Percentiles rank a stretch among this genome's conserved stretches.
Conservation (phyloP, 2,329 filamentous ascomycete genomes). For the Zymoseptoria passerinii region DNA sequence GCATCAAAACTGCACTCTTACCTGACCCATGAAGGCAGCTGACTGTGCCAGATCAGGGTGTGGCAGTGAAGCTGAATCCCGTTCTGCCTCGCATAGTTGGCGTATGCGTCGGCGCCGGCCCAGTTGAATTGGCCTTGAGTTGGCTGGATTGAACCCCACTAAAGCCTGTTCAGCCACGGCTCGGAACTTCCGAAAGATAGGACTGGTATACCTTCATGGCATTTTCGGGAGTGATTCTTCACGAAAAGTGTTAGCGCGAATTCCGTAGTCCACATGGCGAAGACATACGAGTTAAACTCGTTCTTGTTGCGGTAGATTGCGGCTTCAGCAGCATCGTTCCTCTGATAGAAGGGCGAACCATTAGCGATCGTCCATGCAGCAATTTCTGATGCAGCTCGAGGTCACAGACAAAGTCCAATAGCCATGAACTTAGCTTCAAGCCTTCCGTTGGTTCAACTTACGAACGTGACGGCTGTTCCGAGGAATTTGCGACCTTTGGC, state of each 20-base stretch:
- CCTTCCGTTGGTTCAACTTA: background rate
- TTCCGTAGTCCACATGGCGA: background rate
- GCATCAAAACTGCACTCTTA: background rate
- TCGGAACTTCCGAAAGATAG: background rate
- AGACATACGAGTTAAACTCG: background rate
- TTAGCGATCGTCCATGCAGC: background rate
- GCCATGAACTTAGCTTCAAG: background rate
- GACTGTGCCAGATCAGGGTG: slow-evolving; percentile 36
- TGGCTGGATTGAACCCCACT: slow-evolving; percentile 35
- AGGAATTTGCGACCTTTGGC: background rate
- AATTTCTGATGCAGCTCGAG: background rate
- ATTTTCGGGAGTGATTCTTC: slow-evolving; percentile 27
- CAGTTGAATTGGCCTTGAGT: slow-evolving; percentile 30
- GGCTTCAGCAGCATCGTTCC: background rate
- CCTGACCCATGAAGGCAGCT: slow-evolving; percentile 33
- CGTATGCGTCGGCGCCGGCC: slow-evolving; percentile 28
- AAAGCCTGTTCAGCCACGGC: background rate
- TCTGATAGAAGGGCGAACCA: background rate
- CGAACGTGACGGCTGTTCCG: background rate
- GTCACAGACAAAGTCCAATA: background rate
- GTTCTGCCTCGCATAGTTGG: slow-evolving; percentile 31
- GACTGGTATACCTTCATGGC: slow-evolving; percentile 23
- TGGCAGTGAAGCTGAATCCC: slow-evolving; percentile 34
- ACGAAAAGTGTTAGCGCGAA: background rate
- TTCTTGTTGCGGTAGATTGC: background rate